Evolutionary conservation across 805 yeast genomes (phyloP).

Genomic region (Saturnispora diversa): DNA sequence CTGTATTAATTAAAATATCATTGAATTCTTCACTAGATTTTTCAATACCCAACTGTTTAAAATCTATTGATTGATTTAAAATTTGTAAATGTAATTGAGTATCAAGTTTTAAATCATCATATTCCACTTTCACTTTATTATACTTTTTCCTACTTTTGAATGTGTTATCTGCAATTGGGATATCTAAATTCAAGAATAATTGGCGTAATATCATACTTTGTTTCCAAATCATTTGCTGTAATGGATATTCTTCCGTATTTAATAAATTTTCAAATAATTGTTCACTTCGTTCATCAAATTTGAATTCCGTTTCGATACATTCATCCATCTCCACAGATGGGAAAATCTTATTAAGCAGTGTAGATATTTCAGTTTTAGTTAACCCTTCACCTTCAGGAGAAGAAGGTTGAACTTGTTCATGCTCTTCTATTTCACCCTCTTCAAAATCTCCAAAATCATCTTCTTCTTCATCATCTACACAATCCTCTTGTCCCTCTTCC

Average conservation of each 20-base stretch:
- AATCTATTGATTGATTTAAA: slow-evolving; percentile 27
- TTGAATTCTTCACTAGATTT: slow-evolving; percentile 24
- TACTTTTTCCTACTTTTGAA: slow-evolving; percentile 11
- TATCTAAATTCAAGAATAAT: slow-evolving; percentile 55
- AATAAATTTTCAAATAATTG: slow-evolving; percentile 20
- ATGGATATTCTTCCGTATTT: slow-evolving; percentile 32
- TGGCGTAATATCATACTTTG: slow-evolving; percentile 57
- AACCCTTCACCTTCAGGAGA: background rate
- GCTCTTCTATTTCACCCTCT: slow-evolving; percentile 17
- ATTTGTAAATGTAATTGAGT: slow-evolving; percentile 10
- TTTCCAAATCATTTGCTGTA: slow-evolving; percentile 62
- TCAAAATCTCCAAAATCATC: slow-evolving; percentile 23
- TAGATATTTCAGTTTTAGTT: slow-evolving; percentile 6
- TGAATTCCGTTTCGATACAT: slow-evolving; percentile 1
- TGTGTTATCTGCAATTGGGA: slow-evolving; percentile 64
- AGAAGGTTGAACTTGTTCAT: background rate
- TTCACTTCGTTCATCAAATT: slow-evolving; percentile 21
- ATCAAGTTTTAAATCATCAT: slow-evolving; percentile 4
- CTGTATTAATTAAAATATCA: slow-evolving; percentile 20
- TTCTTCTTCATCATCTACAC: slow-evolving; percentile 14
- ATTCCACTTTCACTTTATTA: slow-evolving; percentile 11
- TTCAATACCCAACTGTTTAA: slow-evolving; percentile 17
- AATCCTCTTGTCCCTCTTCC: background rate
- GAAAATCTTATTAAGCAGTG: slow-evolving; percentile 15
- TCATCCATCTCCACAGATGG: background rate